phyloP scores from a whole-genome alignment of 2,329 filamentous ascomycete genomes.

The Scortechinia acanthostroma region DNA sequence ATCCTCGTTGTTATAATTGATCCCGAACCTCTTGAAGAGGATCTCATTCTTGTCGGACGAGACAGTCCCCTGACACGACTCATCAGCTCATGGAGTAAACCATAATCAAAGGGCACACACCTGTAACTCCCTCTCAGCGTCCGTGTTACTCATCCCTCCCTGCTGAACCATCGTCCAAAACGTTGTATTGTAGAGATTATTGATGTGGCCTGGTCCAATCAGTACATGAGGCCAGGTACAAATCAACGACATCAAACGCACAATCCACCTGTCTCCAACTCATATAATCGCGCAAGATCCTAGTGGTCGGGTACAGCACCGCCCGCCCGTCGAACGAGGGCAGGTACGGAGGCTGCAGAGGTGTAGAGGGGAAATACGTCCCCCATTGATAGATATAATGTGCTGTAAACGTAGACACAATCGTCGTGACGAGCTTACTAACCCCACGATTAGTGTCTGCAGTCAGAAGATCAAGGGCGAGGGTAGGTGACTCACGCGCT shows the following conservation, averaged over 20 bases:
- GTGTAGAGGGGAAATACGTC: constrained; percentile 42
- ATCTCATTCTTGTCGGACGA: constrained; percentile 64
- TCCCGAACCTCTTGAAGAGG: constrained; percentile 51
- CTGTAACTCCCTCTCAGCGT: constrained; percentile 52
- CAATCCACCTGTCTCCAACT: constrained; percentile 71
- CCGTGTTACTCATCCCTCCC: constrained; percentile 45
- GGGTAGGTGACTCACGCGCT: constrained; percentile 34
- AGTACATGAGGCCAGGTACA: background rate
- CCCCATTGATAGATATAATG: constrained; percentile 63
- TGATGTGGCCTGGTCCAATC: constrained; percentile 46
- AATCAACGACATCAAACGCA: constrained; percentile 25
- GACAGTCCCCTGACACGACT: constrained; percentile 47
- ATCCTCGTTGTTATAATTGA: constrained; percentile 65
- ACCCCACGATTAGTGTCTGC: background rate
- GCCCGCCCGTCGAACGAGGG: constrained; percentile 68
- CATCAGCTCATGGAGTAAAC: background rate
- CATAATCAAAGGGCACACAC: constrained; percentile 9
- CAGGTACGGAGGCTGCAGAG: constrained; percentile 43
- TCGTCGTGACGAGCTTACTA: constrained; percentile 62
- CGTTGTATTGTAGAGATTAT: constrained; percentile 66
- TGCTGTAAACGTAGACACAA: constrained; percentile 65
- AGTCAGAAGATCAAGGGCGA: background rate
- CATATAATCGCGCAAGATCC: constrained; percentile 64
- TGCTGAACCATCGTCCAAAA: constrained; percentile 58
- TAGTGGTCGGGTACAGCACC: constrained; percentile 58